Evolutionary conservation across 139 green algal genomes (phyloP), one percentile per base, ranked within the genome.

Genomic region (Diplosphaera chodatii): DNA sequence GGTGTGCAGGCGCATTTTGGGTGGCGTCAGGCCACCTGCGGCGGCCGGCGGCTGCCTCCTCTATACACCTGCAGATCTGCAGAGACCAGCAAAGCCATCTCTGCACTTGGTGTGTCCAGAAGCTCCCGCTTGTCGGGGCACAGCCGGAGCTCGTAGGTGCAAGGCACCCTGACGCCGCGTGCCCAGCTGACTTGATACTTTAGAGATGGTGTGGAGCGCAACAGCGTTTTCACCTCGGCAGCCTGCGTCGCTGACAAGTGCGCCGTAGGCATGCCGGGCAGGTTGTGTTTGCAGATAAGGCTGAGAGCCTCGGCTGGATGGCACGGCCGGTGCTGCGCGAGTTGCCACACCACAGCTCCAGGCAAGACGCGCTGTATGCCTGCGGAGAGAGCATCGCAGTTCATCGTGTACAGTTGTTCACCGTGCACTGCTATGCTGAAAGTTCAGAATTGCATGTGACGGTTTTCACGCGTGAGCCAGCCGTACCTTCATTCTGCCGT

Each of bases 311-410:
- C 48, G 48, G 18, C 18, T 10, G 48, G 48, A 25, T 59, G 31
- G 31, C 67, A 40, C 2, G 71, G 64, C 15, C 55, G 18, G 20
- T 32, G 55, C 30, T 70, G 28, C 13, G 66, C 80, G 73, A 80
- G 62, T 29, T 33, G 18, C 64, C 84, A 40, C 68, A 89, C 56
- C n/a, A 71, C 37, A 1, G 32, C 55, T 32, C 89, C 79, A 13
- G 74, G 83, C 68, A 90, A 56, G 31, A 88, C 29, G 65, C 66
- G 76, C 64, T 79, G 72, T 28, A 77, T 30, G 22, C 75, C 64
- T 78, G 56, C 56, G 70, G 16, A 3, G 25, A 23, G 16, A 25
- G 16, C 22, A 18, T 59, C 13, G 16, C 48, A 8, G 37, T 48
- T 48, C 13, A 13, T 13, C 13, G 8, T 48, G 8, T 48, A 13